Evolutionary conservation across 192 early-diverging fungal species (phyloP).

Genomic region (Paraglomus occultum): DNA sequence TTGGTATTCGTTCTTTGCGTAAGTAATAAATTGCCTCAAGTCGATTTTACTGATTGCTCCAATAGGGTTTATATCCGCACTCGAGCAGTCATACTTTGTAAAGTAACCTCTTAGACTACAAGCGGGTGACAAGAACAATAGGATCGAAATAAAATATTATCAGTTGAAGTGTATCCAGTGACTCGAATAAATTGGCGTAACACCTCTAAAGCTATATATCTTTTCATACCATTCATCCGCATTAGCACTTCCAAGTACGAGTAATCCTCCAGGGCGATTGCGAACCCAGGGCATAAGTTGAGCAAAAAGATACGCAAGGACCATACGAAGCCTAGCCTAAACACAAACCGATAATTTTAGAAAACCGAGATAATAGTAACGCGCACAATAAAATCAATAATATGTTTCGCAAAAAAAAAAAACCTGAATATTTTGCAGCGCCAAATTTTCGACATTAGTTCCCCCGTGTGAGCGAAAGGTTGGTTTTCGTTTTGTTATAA

Average conservation of each 20-base stretch:
- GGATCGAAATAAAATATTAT: not conserved
- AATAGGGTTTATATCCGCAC: conserved; percentile 96
- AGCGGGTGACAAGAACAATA: not conserved
- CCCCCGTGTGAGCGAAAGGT: conserved; percentile 85
- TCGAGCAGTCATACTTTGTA: conserved; percentile 98
- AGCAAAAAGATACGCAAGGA: conserved; percentile 92
- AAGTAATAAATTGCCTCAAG: conserved; percentile 79
- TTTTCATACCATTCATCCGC: conserved; percentile 84
- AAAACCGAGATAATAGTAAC: no score
- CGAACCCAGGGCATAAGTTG: conserved; percentile 93
- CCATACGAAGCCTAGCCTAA: conserved; percentile 90
- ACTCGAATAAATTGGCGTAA: not conserved
- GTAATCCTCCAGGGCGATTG: conserved; percentile 60
- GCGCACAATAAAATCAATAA: not conserved
- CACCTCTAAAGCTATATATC: not conserved
- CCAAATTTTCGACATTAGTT: conserved; percentile 81
- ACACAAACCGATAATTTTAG: not conserved
- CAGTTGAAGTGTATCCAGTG: not conserved
- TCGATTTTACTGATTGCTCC: conserved; percentile 91
- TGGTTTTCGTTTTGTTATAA: conserved; percentile 74
- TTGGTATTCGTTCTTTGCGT: conserved; percentile 58
- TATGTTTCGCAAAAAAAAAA: no score
- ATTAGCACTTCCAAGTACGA: conserved; percentile 96
- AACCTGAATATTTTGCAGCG: conserved; percentile 94
- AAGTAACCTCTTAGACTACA: conserved; percentile 90